These are phyloP conservation scores for Penicillium longicatenatum DNA, from an alignment of 495 filamentous ascomycete species.

Conservation along the genomic window DNA sequence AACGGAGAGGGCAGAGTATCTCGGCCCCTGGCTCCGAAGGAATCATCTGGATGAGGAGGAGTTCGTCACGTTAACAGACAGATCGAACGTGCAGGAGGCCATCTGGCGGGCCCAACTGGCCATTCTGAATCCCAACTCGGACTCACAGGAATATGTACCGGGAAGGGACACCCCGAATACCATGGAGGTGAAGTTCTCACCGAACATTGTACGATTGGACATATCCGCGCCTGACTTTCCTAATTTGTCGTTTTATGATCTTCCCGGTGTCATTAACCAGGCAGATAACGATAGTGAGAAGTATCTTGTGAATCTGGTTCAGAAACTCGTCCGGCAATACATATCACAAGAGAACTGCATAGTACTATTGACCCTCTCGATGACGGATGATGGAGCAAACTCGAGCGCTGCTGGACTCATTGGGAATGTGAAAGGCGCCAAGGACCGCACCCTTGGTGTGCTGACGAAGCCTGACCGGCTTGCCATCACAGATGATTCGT, in stretches of 20 bases:
- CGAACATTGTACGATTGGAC: slow-evolving; percentile 73
- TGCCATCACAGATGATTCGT: slow-evolving; percentile 39
- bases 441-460: slow-evolving; percentile 67
- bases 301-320: slow-evolving; percentile 66
- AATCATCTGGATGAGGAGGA: slow-evolving; percentile 39
- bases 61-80: slow-evolving; percentile 42
- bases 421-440: slow-evolving; percentile 53
- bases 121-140: slow-evolving; percentile 59
- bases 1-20: slow-evolving; percentile 20
- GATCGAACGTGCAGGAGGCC: slow-evolving; percentile 58
- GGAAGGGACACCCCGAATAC: slow-evolving; percentile 36
- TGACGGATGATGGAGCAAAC: slow-evolving; percentile 72
- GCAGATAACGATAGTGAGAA: slow-evolving; percentile 59
- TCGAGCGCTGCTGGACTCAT: slow-evolving; percentile 69
- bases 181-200: slow-evolving; percentile 65
- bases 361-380: slow-evolving; percentile 71
- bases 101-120: slow-evolving; percentile 73
- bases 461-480: slow-evolving; percentile 79
- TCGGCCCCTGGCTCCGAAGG: slow-evolving; percentile 46
- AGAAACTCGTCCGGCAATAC: slow-evolving; percentile 68
- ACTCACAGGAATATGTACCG: slow-evolving; percentile 50
- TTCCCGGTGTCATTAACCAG: slow-evolving; percentile 76
- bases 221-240: slow-evolving; percentile 70
- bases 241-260: slow-evolving; percentile 75
- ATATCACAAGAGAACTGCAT: slow-evolving; percentile 65